A percentile compares a stretch with the other conserved stretches of the same genome.
Evolutionary conservation across 768 basidiomycete species (phyloP).

Genomic region (Boletus rufocinnamomeus): DNA sequence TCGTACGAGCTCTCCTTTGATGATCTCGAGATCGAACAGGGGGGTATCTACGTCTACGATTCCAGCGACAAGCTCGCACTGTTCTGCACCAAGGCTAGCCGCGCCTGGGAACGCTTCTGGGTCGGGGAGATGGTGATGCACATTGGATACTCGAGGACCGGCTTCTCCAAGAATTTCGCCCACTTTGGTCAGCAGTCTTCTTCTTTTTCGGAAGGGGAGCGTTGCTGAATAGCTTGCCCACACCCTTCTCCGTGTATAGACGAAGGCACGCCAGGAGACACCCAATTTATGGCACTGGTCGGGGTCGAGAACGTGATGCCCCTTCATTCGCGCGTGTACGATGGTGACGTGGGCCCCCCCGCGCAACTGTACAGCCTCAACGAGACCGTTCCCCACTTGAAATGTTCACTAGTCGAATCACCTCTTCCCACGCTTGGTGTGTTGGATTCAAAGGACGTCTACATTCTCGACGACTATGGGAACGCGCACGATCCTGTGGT

Average conservation of each 20-base stretch:
- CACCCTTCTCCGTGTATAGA: conserved; percentile 35
- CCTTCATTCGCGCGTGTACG: conserved; percentile 11
- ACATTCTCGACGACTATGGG: conserved; percentile 49
- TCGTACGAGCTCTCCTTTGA: conserved; percentile 51
- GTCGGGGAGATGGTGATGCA: conserved; percentile 60
- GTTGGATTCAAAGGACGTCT: conserved; percentile 51
- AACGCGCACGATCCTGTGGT: conserved; percentile 40
- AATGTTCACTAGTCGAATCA: conserved; percentile 37
- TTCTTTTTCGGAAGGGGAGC: neutral
- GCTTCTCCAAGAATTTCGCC: conserved; percentile 43
- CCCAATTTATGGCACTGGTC: conserved; percentile 51
- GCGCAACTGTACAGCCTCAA: conserved; percentile 45
- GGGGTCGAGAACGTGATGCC: conserved; percentile 33
- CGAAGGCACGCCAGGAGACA: conserved; percentile 50
- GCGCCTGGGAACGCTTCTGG: conserved; percentile 57
- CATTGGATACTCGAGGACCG: conserved; percentile 41
- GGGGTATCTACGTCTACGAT: conserved; percentile 62
- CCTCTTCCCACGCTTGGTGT: conserved; percentile 29
- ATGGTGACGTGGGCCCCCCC: conserved; percentile 11
- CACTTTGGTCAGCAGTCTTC: conserved; percentile 47
- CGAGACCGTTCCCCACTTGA: conserved; percentile 44
- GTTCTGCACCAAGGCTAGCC: conserved; percentile 55
- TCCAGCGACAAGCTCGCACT: conserved; percentile 55
- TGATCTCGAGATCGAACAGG: conserved; percentile 50
- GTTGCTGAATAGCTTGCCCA: neutral